phyloP scores from a whole-genome alignment of 2,329 filamentous ascomycete genomes.

The Parasarocladium wereldwijsianum region DNA sequence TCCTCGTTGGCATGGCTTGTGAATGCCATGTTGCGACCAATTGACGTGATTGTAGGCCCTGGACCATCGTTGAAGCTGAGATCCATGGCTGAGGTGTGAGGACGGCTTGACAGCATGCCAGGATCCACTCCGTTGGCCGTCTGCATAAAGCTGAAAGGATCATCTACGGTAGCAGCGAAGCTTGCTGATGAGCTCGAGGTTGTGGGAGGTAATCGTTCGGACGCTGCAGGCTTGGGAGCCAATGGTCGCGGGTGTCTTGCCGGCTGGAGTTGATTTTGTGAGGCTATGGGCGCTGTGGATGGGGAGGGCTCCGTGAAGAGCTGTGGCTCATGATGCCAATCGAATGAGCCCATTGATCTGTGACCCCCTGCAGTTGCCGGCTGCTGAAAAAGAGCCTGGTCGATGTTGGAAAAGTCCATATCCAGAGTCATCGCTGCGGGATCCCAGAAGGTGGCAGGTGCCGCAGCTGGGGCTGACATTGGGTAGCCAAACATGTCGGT shows the following conservation, averaged over 20 bases:
- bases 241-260: conserved; percentile 28
- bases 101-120: conserved; percentile 40
- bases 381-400: conserved; percentile 21
- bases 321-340: conserved; percentile 41
- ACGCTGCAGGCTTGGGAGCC: conserved; percentile 33
- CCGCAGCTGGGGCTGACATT: conserved; percentile 39
- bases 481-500: conserved; percentile 46
- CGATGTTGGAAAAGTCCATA: conserved; percentile 33
- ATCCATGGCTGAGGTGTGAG: conserved; percentile 32
- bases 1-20: conserved; percentile 23
- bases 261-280: conserved; percentile 20
- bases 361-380: conserved; percentile 12
- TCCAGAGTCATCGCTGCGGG: conserved; percentile 41
- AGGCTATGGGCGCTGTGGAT: conserved; percentile 15
- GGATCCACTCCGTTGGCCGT: conserved; percentile 40
- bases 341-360: conserved; percentile 36
- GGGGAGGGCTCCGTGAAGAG: conserved; percentile 34
- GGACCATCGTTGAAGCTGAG: conserved; percentile 17
- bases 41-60: conserved; percentile 10
- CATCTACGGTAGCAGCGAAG: conserved; percentile 7
- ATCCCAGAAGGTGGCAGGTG: conserved; percentile 43
- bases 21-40: conserved; percentile 3
- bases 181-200: conserved; percentile 6
- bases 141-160: conserved; percentile 34
- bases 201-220: conserved; percentile 11